Percentiles rank a stretch among this genome's conserved stretches.
phyloP scores from a whole-genome alignment of 768 basidiomycete species.

The Trametes maxima region DNA sequence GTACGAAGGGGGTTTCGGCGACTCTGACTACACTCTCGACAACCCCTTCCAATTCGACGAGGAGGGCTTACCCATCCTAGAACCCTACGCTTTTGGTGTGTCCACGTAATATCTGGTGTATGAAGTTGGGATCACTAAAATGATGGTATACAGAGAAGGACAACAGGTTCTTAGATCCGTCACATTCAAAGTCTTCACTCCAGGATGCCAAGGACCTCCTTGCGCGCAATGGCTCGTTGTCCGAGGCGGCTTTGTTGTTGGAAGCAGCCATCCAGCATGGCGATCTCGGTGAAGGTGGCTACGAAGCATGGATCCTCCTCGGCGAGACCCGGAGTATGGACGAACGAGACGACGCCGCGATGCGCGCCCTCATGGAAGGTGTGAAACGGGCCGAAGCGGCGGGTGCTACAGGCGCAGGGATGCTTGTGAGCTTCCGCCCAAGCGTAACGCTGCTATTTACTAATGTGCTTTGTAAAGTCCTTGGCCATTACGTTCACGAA shows the following conservation, averaged over 20 bases:
- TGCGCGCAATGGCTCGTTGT: constrained; percentile 79
- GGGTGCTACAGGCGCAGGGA: constrained; percentile 67
- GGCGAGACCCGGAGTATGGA: constrained; percentile 92
- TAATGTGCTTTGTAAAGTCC: constrained; percentile 52
- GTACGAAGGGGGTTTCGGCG: constrained; percentile 61
- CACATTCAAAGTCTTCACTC: constrained; percentile 51
- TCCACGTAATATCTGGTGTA: not conserved
- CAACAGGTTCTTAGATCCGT: constrained; percentile 68
- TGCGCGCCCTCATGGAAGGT: constrained; percentile 78
- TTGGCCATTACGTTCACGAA: constrained; percentile 97
- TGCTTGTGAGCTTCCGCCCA: constrained; percentile 58
- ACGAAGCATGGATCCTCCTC: constrained; percentile 90
- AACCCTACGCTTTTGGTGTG: constrained; percentile 79
- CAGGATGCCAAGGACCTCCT: constrained; percentile 76
- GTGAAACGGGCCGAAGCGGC: constrained; percentile 64
- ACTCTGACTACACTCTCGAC: constrained; percentile 36
- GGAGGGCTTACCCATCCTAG: constrained; percentile 75
- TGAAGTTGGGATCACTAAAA: not conserved
- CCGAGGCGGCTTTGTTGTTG: constrained; percentile 82
- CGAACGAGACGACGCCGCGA: constrained; percentile 80
- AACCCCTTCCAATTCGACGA: constrained; percentile 56
- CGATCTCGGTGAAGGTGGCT: constrained; percentile 78
- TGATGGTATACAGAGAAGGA: constrained; percentile 52
- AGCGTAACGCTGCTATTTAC: not conserved
- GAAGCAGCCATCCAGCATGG: constrained; percentile 90